Percentiles rank a stretch among this genome's conserved stretches.
Conservation (phyloP, 768 basidiomycete genomes). For the Pisolithus sp. region DNA sequence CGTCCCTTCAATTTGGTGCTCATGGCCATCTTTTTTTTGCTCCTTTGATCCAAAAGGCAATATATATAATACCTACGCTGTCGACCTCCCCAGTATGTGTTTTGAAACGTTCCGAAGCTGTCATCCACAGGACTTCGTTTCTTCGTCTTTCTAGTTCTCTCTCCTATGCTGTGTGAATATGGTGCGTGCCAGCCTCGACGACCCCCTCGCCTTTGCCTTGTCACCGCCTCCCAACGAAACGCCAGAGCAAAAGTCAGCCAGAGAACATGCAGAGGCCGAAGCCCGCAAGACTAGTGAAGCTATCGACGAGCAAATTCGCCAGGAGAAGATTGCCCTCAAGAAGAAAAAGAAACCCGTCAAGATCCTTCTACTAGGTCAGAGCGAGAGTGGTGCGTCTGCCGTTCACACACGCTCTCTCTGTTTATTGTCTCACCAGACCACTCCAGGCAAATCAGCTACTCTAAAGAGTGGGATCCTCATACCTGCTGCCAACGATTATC, state of each 20-base stretch:
- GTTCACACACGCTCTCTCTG: neutral
- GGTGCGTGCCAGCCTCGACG: conserved; percentile 39
- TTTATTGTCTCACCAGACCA: conserved; percentile 3
- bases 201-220: conserved; percentile 55
- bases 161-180: conserved; percentile 7
- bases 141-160: neutral
- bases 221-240: conserved; percentile 65
- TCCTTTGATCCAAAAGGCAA: neutral
- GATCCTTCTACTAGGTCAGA: conserved; percentile 68
- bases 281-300: conserved; percentile 62
- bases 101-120: too few relatives aligned
- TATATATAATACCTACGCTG: neutral
- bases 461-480: conserved; percentile 53
- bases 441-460: conserved; percentile 62
- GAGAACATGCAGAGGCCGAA: conserved; percentile 57
- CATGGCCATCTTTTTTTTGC: too few relatives aligned
- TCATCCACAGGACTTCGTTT: neutral
- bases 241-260: conserved; percentile 42
- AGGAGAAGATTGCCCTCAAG: conserved; percentile 51
- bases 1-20: too few relatives aligned
- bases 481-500: neutral
- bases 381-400: conserved; percentile 50
- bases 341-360: conserved; percentile 67
- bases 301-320: conserved; percentile 68
- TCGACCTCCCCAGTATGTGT: neutral